A percentile compares a stretch with the other conserved stretches of the same genome.
Evolutionary conservation across 352 stramenopile genomes (phyloP).

Genomic region (Phytophthora sojae): DNA sequence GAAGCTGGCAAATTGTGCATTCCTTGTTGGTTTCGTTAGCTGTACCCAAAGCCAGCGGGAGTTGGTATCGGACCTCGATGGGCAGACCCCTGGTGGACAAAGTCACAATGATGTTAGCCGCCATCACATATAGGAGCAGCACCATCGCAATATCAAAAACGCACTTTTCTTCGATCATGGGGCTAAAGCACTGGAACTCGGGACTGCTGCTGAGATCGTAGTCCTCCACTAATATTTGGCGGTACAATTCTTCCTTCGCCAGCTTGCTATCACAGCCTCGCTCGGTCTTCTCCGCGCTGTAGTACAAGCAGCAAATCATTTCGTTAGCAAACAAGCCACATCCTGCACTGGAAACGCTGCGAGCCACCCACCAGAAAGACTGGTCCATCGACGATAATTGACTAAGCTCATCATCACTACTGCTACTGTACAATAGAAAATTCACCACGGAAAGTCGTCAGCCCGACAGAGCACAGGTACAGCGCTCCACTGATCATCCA

Average conservation of each 20-base stretch:
- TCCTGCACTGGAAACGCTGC: neutral
- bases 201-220: conserved; percentile 74
- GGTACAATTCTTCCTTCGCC: conserved; percentile 70
- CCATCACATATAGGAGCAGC: neutral
- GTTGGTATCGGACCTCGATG: conserved; percentile 82
- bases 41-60: conserved; percentile 80
- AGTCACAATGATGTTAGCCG: conserved; percentile 12
- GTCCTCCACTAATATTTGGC: conserved; percentile 63
- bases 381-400: conserved; percentile 74
- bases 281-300: conserved; percentile 50
- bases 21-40: conserved; percentile 86
- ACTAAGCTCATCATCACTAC: conserved; percentile 84
- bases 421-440: conserved; percentile 45
- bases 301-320: conserved; percentile 1
- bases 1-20: conserved; percentile 87
- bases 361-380: conserved; percentile 60
- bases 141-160: conserved; percentile 14
- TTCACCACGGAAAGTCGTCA: neutral
- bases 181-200: conserved; percentile 75
- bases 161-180: conserved; percentile 80
- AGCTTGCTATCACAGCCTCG: conserved; percentile 57
- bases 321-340: conserved; percentile 3
- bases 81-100: conserved; percentile 59
- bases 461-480: neutral
- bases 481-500: conserved; percentile 6